phyloP scores from a whole-genome alignment of 2,329 filamentous ascomycete genomes.

The Aspergillus sp. region DNA sequence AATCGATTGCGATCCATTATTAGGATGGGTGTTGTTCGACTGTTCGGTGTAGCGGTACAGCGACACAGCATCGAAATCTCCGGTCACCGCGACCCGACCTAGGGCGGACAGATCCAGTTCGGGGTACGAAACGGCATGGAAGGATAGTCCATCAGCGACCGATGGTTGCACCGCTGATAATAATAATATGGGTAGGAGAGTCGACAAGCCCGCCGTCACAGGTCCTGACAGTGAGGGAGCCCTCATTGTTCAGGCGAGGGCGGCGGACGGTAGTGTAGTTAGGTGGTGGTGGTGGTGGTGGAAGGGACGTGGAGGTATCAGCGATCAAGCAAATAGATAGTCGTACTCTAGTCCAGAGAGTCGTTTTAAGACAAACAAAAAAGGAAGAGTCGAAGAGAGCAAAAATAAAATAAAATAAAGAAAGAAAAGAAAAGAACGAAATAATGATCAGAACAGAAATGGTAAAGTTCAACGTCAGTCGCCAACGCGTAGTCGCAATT shows the following conservation, averaged over 20 bases:
- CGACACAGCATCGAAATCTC: constrained; percentile 86
- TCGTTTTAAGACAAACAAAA: constrained; percentile 2
- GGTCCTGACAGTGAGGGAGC: constrained; percentile 38
- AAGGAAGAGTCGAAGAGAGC: constrained; percentile 3
- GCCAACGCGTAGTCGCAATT: not conserved
- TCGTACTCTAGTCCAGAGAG: too few relatives aligned
- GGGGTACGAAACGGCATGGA: constrained; percentile 28
- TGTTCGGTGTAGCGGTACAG: constrained; percentile 81
- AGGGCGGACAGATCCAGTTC: constrained; percentile 64
- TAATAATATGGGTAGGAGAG: constrained; percentile 16
- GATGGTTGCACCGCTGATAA: constrained; percentile 13
- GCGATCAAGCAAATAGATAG: too few relatives aligned
- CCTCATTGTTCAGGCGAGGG: constrained; percentile 37
- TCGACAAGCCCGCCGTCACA: constrained; percentile 34
- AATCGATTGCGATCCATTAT: constrained; percentile 73
- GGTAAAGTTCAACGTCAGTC: constrained; percentile 3
- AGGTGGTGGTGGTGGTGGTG: too few relatives aligned
- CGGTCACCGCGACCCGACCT: constrained; percentile 75
- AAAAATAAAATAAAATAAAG: constrained; percentile 6
- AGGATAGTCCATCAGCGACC: constrained; percentile 24
- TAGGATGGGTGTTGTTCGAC: constrained; percentile 50
- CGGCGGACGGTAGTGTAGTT: constrained; percentile 18
- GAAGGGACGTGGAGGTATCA: too few relatives aligned
- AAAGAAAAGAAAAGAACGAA: constrained; percentile 5
- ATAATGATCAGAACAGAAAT: constrained; percentile 4